Base-by-base conservation (phyloP, 495 filamentous ascomycete species). In the Mytilinidion resinicola region DNA sequence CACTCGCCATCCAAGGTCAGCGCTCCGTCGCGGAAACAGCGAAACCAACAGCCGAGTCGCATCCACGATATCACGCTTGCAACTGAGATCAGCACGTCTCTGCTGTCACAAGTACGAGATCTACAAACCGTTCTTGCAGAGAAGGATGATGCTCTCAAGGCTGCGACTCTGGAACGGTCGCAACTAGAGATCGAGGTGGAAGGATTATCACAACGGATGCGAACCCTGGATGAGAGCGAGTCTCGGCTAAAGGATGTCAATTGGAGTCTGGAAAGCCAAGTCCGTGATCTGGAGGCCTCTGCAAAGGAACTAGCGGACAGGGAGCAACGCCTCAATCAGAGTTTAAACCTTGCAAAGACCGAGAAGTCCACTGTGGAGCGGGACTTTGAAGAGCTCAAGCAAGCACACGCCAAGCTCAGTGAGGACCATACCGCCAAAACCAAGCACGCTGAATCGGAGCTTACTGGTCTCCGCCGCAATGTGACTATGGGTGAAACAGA, bases 221-320 rank as follows among this genome's bases (percentile, higher is more conserved):
- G 86, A 64, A 78, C 77, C 7, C 76, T 97, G 36, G 91, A 96
- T 65, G 93, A 97, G 70, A 95, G 87, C 65, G 93, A 98, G 73
- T 86, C 90, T 69, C 83, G 88, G 15, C 95, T 91, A 71, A 97
- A 96, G 70, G 93, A 98, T 67, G 92, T 96, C 69, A 98, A 97
- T 67, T 98, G 93, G 93, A 88, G 86, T 59, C 78, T 98, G 43
- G 93, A 96, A 72, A 90, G 90, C 1, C 85, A 87, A 63, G 81
- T 89, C 25, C 93, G 95, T 56, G 91, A 96, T 53, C 75, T 91
- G 25, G 77, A 86, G 59, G 80, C 87, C 8, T 72, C 79, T 14
- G 76, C 81, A 46, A 85, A 82, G 66, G 90, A 93, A 9, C 79
- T 86, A 0, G 78, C 83, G 8, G 89, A 90, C 63, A 84, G 85